Evolutionary conservation across 2,329 filamentous ascomycete genomes (phyloP).

Genomic region (Paramyrothecium sp.): DNA sequence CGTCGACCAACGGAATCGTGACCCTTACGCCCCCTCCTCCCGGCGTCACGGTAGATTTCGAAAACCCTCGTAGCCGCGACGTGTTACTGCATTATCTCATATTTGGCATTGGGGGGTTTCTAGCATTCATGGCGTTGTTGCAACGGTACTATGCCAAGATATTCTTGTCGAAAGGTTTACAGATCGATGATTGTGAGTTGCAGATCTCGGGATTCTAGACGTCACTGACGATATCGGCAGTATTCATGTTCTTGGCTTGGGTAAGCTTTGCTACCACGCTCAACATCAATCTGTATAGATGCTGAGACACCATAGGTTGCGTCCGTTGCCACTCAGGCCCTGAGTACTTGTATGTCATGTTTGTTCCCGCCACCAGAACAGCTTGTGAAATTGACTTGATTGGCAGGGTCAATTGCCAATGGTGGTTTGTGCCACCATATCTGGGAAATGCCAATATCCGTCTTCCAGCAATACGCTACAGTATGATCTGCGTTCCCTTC

Average conservation of each 20-base stretch:
- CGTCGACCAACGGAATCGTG: slow-evolving; percentile 18
- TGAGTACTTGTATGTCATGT: slow-evolving; percentile 8
- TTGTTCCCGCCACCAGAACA: background rate
- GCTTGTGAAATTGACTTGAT: background rate
- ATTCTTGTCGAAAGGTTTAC: slow-evolving; percentile 19
- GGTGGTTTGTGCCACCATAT: slow-evolving; percentile 15
- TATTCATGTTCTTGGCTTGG: slow-evolving; percentile 23
- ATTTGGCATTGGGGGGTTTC: slow-evolving; percentile 19
- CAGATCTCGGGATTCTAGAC: background rate
- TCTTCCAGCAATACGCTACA: slow-evolving; percentile 15
- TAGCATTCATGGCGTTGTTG: slow-evolving; percentile 21
- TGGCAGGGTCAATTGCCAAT: slow-evolving; percentile 7
- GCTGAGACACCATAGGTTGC: slow-evolving; percentile 4
- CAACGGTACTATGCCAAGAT: slow-evolving; percentile 30
- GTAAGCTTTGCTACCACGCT: slow-evolving; percentile 2
- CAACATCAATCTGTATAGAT: background rate
- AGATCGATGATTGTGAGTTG: slow-evolving; percentile 20
- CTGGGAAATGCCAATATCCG: slow-evolving; percentile 18
- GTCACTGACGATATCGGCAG: slow-evolving; percentile 3
- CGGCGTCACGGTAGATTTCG: slow-evolving; percentile 27
- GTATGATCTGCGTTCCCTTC: slow-evolving; percentile 5
- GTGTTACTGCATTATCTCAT: slow-evolving; percentile 19
- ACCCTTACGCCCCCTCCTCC: slow-evolving; percentile 20
- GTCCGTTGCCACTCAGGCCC: slow-evolving; percentile 13
- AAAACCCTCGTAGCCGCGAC: slow-evolving; percentile 19